Evolutionary conservation across 345 rosid genomes (phyloP), one percentile per base, ranked within the genome.

Genomic region (Punica granatum): DNA sequence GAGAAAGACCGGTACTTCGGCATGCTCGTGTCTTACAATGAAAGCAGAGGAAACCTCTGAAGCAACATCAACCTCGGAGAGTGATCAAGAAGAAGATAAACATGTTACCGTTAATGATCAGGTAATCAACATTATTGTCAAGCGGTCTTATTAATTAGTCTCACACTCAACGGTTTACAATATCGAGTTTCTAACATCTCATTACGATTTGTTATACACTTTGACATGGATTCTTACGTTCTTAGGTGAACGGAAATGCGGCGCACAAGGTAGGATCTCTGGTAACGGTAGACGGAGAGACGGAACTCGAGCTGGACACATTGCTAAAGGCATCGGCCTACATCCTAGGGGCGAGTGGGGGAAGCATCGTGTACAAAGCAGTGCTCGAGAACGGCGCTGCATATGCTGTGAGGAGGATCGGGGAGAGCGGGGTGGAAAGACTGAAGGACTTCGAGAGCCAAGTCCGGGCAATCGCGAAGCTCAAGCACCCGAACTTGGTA

Each of bases 401-500:
- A 0, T 79, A 89, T 34, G 95, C 99, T 0, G 97, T 94, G 67
- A 76, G 99, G 69, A 78, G 99, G 60, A 94, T 94, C 36, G 99
- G 92, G 64, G 94, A 93, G 72, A 77, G 70, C 59, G 80, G 90
- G 0, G 70, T 75, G 3, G 79, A 62, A 69, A 84, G 81, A 68
- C 60, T 85, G 2, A 90, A 82, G 73, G 97, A 84, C 8, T 94
- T 94, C 41, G 97, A 94, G 81, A 77, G 67, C 69, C 89, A 84
- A 46, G 85, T 91, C 66, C 83, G 80, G 74, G 46, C 74, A 0
- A 76, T 89, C 26, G 91, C 88, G 6, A 94, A 81, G 78, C 35
- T 94, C 37, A 80, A 80, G 69, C 99, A 94, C 71, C 95, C 81
- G 1, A 90, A 94, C 74, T 63, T 94, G 79, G 90, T 89, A 4